These are phyloP conservation scores for Starmera stellimalicola DNA, from an alignment of 1,139 yeast species.

Conservation along the genomic window DNA sequence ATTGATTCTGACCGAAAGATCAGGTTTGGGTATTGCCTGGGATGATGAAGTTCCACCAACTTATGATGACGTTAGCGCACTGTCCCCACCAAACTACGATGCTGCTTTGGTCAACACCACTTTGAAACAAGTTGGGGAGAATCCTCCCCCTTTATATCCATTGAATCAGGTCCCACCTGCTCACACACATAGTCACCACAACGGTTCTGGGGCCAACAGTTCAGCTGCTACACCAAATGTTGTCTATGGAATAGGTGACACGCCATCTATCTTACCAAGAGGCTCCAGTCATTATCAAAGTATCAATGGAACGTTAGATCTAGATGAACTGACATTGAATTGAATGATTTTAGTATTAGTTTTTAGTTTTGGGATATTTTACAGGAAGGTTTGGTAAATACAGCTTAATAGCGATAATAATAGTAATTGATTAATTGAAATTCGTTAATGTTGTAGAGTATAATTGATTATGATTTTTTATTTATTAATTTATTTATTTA, in stretches of 20 bases:
- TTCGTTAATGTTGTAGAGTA: too few relatives aligned
- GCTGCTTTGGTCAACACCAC: slow-evolving; percentile 6
- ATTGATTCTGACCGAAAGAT: slow-evolving; percentile 69
- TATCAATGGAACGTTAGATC: slow-evolving; percentile 15
- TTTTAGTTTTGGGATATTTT: too few relatives aligned
- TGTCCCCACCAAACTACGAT: slow-evolving; percentile 78
- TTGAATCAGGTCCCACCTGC: slow-evolving; percentile 15
- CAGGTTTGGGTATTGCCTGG: slow-evolving; percentile 97
- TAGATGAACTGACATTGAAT: slow-evolving; percentile 12
- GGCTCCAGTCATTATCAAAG: slow-evolving; percentile 16
- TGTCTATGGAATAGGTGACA: slow-evolving; percentile 35
- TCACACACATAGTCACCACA: slow-evolving; percentile 17
- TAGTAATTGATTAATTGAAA: too few relatives aligned
- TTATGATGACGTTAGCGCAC: slow-evolving; percentile 71
- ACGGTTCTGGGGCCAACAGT: not conserved
- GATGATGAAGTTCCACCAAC: slow-evolving; percentile 99
- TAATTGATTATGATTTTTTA: too few relatives aligned
- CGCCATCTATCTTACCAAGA: slow-evolving; percentile 18
- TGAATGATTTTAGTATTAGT: too few relatives aligned
- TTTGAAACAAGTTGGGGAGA: slow-evolving; percentile 17
- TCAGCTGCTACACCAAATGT: slow-evolving; percentile 28
- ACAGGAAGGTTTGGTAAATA: too few relatives aligned
- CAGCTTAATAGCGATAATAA: too few relatives aligned
- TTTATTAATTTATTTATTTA: too few relatives aligned
- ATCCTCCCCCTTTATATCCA: slow-evolving; percentile 16